Evolutionary conservation across 2,329 filamentous ascomycete species (phyloP), one percentile per base, ranked within the genome.

Genomic region (Botrytis deweyae): DNA sequence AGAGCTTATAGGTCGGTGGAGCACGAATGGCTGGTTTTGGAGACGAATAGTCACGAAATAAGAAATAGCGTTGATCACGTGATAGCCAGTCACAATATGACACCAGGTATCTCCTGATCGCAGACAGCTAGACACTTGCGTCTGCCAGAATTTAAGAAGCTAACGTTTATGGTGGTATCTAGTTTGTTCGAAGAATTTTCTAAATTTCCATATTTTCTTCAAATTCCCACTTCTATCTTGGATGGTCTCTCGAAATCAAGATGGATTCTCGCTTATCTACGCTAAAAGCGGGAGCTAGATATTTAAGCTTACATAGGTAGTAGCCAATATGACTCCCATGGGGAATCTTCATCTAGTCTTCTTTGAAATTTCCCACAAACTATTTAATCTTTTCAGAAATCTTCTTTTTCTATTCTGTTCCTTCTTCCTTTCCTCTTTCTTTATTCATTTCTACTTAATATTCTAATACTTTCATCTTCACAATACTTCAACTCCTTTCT

Each of bases 1-100:
- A 10, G 14, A 38, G 12, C 1, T 55, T 38, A 42, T 58, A 12
- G 7, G n/a, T 25, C 25, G 49, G n/a, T 68, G 9, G 25, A 42
- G 29, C 18, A n/a, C 16, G 42, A 68, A 33, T n/a, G 25, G 40
- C 9, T 40, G 8, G 25, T 52, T 20, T 58, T 58, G 49, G 22
- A 58, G 25, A 18, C 4, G 22, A 1, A 40, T 29, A 9, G 33
- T 33, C 65, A 42, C 36, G 49, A 68, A 25, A 58, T 44, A 29
- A 29, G 10, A 20, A 10, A 20, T 12, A 3, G 1, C 16, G 22
- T 0, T 14, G 18, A n/a, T 68, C 36, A 68, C 65, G 49, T 68
- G 65, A 20, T 16, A 8, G 0, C 1, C 0, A 14, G 3, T 33
- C 0, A 4, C 12, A 20, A 64, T 64, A 9, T 64, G 7, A n/a